Percentiles rank a stretch among this genome's conserved stretches.
phyloP scores from a whole-genome alignment of 2,329 filamentous ascomycete genomes.

The Aspergillus luchuensis region DNA sequence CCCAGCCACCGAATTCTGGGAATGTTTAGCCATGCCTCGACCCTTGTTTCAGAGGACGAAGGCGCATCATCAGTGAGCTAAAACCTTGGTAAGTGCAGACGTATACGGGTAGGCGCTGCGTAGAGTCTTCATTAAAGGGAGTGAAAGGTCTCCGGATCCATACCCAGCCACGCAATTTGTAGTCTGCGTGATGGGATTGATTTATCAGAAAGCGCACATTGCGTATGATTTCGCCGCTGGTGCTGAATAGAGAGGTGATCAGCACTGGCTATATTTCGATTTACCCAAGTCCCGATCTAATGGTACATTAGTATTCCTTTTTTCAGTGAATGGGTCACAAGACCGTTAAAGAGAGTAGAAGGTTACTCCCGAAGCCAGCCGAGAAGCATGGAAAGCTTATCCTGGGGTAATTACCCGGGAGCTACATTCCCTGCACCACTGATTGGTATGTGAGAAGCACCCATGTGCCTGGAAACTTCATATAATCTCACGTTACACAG shows the following conservation, averaged over 20 bases:
- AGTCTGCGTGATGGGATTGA: no score
- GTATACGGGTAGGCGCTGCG: not conserved
- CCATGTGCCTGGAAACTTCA: no score
- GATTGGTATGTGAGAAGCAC: no score
- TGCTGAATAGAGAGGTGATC: not conserved
- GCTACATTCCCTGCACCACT: no score
- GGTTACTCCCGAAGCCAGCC: no score
- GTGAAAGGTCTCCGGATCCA: not conserved
- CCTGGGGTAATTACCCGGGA: no score
- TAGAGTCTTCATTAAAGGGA: not conserved
- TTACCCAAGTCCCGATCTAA: not conserved
- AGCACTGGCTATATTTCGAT: not conserved
- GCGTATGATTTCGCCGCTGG: not conserved
- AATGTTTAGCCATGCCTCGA: not conserved
- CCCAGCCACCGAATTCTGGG: not conserved
- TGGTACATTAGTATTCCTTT: no score
- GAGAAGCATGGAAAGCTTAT: no score
- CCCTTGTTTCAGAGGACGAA: not conserved
- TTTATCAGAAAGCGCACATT: not conserved
- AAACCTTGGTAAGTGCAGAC: not conserved
- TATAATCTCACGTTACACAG: no score
- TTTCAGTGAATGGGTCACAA: no score
- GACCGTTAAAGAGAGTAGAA: no score
- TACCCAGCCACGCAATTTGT: not conserved
- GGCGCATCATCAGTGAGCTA: not conserved